A percentile compares a stretch with the other conserved stretches of the same genome.
These are phyloP conservation scores for Extremus antarcticus DNA, from an alignment of 495 filamentous ascomycete genomes.

Conservation along the genomic window DNA sequence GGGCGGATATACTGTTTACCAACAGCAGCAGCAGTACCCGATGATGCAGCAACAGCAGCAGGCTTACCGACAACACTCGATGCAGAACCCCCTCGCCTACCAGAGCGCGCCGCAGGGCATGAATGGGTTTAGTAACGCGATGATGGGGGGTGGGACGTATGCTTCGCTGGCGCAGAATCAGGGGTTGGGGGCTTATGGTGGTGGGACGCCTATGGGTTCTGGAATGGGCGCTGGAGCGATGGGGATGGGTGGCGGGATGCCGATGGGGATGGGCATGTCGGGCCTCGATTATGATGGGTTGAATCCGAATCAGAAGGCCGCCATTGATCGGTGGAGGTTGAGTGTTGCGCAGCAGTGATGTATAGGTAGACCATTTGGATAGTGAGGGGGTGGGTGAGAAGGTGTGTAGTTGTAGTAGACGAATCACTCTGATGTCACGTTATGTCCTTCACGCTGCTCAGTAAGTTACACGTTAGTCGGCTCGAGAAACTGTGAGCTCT, in stretches of 20 bases:
- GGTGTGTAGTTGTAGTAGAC: too few relatives aligned
- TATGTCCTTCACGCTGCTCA: too few relatives aligned
- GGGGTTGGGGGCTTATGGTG: not conserved
- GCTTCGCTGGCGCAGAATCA: not conserved
- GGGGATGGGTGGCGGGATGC: slow-evolving; percentile 20
- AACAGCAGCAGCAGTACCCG: not conserved
- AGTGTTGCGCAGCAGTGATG: slow-evolving; percentile 48
- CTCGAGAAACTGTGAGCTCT: too few relatives aligned
- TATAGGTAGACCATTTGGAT: too few relatives aligned
- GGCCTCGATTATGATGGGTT: slow-evolving; percentile 24
- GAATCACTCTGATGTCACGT: too few relatives aligned
- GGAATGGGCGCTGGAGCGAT: slow-evolving; percentile 16
- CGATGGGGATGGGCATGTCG: slow-evolving; percentile 18
- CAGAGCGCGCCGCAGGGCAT: not conserved
- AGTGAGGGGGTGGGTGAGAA: too few relatives aligned
- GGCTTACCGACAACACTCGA: not conserved
- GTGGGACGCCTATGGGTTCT: slow-evolving; percentile 4
- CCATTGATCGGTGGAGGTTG: slow-evolving; percentile 86
- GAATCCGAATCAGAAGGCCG: slow-evolving; percentile 54
- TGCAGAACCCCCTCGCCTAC: slow-evolving; percentile 4
- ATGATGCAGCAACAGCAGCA: not conserved
- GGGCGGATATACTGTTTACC: not conserved
- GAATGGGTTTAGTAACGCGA: not conserved
- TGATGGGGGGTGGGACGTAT: slow-evolving; percentile 12
- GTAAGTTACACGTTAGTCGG: too few relatives aligned